These are phyloP conservation scores for Fusarium globosum DNA, from an alignment of 2,329 filamentous ascomycete species.

Conservation along the genomic window DNA sequence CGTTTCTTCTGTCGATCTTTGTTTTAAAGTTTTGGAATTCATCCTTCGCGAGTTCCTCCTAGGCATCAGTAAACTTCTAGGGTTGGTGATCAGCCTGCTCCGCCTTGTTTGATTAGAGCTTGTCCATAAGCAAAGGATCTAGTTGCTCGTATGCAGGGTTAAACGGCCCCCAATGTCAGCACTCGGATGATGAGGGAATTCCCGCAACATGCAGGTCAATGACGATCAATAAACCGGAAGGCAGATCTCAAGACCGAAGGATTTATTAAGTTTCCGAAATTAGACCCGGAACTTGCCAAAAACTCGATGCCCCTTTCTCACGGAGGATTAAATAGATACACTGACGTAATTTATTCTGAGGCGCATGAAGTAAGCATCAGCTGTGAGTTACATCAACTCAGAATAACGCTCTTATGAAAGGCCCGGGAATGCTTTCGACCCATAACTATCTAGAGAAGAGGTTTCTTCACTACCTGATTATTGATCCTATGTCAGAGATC, in stretches of 20 bases:
- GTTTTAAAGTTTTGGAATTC: rapidly evolving
- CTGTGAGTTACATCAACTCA: background rate
- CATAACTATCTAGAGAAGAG: background rate
- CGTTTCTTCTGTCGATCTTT: background rate
- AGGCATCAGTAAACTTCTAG: background rate
- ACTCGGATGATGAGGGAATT: background rate
- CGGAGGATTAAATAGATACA: background rate
- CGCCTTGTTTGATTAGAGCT: background rate
- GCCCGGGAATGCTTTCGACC: background rate
- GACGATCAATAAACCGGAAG: background rate
- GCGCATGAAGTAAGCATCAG: background rate
- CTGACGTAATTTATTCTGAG: background rate
- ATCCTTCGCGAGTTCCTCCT: background rate
- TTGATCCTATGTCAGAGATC: background rate
- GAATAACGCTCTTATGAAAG: background rate
- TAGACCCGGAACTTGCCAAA: background rate
- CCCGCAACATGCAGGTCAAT: background rate
- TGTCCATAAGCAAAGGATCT: background rate
- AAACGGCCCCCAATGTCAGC: background rate
- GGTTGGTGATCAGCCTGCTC: background rate
- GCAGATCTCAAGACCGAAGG: background rate
- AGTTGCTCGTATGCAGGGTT: background rate
- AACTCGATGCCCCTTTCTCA: no score
- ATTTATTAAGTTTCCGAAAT: background rate
- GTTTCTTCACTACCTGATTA: background rate